Evolutionary conservation across 805 yeast species (phyloP).

Genomic region (Cyberlindnera maclurae): DNA sequence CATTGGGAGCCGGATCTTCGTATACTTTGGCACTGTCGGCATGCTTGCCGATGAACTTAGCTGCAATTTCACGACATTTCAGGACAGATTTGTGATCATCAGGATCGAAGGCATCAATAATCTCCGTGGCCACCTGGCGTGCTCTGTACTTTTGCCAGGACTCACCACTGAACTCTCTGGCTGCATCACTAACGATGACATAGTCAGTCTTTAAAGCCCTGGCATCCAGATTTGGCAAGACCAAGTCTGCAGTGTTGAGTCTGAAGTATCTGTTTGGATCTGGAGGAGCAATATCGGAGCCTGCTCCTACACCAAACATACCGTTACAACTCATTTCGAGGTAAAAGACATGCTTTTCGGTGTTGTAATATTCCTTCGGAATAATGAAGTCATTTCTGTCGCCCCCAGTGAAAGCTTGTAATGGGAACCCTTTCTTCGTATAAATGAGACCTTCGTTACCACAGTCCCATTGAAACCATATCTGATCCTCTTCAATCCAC

Average conservation of each 20-base stretch:
- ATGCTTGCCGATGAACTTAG: conserved; percentile 54
- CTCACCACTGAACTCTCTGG: conserved; percentile 71
- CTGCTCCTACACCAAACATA: conserved; percentile 76
- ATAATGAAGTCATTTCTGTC: conserved; percentile 70
- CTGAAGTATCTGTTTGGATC: conserved; percentile 67
- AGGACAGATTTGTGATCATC: conserved; percentile 48
- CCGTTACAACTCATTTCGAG: conserved; percentile 91
- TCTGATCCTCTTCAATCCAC: conserved; percentile 36
- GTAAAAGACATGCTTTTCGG: conserved; percentile 58
- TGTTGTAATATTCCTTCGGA: conserved; percentile 48
- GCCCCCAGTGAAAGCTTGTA: conserved; percentile 81
- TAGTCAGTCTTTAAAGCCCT: conserved; percentile 73
- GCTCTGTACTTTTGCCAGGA: conserved; percentile 84
- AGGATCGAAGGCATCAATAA: conserved; percentile 80
- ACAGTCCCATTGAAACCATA: conserved; percentile 78
- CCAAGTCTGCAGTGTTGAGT: conserved; percentile 65
- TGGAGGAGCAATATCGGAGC: conserved; percentile 58
- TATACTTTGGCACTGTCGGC: conserved; percentile 63
- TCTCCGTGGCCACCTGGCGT: conserved; percentile 66
- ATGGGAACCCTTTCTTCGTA: conserved; percentile 54
- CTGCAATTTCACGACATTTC: conserved; percentile 61
- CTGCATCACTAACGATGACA: conserved; percentile 86
- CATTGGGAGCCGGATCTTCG: conserved; percentile 27
- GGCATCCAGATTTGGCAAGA: conserved; percentile 76
- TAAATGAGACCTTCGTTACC: conserved; percentile 82